phyloP scores from a whole-genome alignment of 2,329 filamentous ascomycete species.

The Pseudogymnoascus sp. region DNA sequence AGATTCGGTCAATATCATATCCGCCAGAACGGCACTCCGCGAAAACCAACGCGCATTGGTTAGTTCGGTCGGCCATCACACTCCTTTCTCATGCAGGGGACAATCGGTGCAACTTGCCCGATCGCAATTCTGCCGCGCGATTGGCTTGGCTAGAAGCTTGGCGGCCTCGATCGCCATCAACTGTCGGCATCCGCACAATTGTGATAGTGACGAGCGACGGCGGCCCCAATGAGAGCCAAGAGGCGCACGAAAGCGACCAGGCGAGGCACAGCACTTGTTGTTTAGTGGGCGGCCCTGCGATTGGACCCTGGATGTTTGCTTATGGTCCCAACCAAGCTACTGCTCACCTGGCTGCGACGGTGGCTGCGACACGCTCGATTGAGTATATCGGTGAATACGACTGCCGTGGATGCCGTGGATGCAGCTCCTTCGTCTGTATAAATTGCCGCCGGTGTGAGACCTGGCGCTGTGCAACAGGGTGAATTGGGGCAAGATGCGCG shows the following conservation, averaged over 20 bases:
- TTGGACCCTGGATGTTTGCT: neutral
- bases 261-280: neutral
- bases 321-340: conserved; percentile 1
- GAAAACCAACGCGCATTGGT: neutral
- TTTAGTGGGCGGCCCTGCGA: neutral
- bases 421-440: neutral
- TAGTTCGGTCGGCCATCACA: neutral
- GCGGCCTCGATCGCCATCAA: neutral
- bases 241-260: neutral
- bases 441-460: neutral
- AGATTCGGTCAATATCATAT: conserved; percentile 1
- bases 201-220: neutral
- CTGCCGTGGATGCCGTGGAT: neutral
- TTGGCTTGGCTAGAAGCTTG: conserved; percentile 6
- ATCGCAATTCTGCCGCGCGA: neutral
- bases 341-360: neutral
- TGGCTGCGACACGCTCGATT: neutral
- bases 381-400: neutral
- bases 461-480: neutral
- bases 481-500: neutral
- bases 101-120: neutral
- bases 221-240: conserved; percentile 2
- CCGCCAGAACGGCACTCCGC: neutral
- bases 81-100: conserved; percentile 7
- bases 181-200: neutral